Conservation (phyloP, 768 basidiomycete genomes). For the Boletus subcaerulescens region DNA sequence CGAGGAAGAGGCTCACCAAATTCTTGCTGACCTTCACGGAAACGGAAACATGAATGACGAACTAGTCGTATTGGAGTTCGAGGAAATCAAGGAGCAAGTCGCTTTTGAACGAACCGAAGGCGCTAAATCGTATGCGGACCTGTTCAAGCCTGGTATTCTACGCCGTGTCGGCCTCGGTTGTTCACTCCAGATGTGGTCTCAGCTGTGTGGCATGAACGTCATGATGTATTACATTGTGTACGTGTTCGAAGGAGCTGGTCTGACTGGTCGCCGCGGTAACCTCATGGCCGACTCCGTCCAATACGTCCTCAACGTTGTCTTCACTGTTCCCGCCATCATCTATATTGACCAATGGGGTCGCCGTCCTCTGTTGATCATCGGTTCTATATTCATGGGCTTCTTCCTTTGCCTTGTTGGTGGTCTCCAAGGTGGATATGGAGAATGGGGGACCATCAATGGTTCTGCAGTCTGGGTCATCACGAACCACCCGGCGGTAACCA, state of each 20-base stretch:
- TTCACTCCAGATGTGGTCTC: constrained; percentile 79
- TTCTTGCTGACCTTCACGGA: constrained; percentile 73
- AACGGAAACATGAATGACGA: constrained; percentile 53
- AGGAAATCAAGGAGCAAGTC: constrained; percentile 58
- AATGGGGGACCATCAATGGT: constrained; percentile 51
- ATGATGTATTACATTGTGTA: constrained; percentile 69
- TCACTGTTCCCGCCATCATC: constrained; percentile 46
- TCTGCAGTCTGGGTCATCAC: constrained; percentile 58
- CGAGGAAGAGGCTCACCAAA: constrained; percentile 59
- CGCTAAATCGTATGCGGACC: constrained; percentile 65
- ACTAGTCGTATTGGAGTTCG: constrained; percentile 66
- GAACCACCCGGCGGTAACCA: constrained; percentile 53
- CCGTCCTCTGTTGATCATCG: constrained; percentile 67
- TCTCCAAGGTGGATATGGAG: constrained; percentile 63
- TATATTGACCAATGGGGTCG: constrained; percentile 82
- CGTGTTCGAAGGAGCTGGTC: constrained; percentile 74
- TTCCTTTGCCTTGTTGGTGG: constrained; percentile 78
- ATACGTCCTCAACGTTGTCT: constrained; percentile 41
- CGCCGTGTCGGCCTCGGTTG: constrained; percentile 70
- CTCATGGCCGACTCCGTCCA: constrained; percentile 73
- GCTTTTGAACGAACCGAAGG: constrained; percentile 65
- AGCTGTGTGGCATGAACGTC: constrained; percentile 74
- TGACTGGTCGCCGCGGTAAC: constrained; percentile 71
- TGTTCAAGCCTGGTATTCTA: constrained; percentile 62
- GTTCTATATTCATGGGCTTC: constrained; percentile 68